Percentiles rank a stretch among this genome's conserved stretches.
These are phyloP conservation scores for Jaltomata sinuosa DNA, from an alignment of 257 asterid species.

Conservation along the genomic window DNA sequence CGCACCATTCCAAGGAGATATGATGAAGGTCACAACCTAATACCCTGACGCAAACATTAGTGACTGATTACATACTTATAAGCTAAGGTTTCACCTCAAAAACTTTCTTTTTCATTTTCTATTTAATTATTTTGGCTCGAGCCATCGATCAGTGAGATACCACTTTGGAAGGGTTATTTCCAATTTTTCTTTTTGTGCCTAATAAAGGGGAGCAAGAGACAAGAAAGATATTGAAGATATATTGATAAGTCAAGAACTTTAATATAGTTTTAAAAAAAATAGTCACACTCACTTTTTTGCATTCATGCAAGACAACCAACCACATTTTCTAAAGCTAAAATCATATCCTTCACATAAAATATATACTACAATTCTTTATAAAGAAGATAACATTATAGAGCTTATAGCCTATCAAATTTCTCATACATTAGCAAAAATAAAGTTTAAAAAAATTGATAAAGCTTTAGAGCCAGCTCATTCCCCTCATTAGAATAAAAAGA, in stretches of 20 bases:
- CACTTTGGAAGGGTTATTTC: neutral
- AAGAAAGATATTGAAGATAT: neutral
- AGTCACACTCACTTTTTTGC: constrained; percentile 44
- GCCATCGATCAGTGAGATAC: neutral
- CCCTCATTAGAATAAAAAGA: constrained; percentile 9
- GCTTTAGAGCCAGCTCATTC: constrained; percentile 33
- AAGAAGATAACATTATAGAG: neutral
- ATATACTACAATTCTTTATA: constrained; percentile 1
- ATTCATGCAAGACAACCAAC: constrained; percentile 56
- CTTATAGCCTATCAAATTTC: constrained; percentile 21
- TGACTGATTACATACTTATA: no score
- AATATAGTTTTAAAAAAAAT: constrained; percentile 15
- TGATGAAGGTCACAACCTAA: no score
- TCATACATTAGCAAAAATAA: neutral
- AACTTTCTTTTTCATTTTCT: neutral
- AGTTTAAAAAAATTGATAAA: neutral
- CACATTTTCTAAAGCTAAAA: constrained; percentile 39
- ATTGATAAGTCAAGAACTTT: constrained; percentile 13
- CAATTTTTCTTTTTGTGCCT: neutral
- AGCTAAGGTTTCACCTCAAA: neutral
- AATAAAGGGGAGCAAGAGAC: constrained; percentile 7
- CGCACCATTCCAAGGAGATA: no score
- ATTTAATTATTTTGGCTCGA: neutral
- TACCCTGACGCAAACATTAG: no score
- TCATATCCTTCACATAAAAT: constrained; percentile 3